Evolutionary conservation across 1,284 basidiomycete genomes (phyloP).

Genomic region (Irpex rosettiformis): DNA sequence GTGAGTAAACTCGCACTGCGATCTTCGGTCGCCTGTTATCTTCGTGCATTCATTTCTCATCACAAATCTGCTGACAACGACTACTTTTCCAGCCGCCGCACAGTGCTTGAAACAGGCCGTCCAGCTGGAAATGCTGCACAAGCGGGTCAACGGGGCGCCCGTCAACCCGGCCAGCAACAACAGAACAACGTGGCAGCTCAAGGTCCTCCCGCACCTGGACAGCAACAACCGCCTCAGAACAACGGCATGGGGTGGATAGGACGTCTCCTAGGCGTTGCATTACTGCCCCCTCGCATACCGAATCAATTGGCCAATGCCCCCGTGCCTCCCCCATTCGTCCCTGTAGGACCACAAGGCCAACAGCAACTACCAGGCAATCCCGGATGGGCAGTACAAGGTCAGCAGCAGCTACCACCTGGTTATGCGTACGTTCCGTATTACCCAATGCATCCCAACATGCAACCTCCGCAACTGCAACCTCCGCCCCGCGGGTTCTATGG

Average conservation of each 20-base stretch:
- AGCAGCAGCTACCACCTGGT: conserved; percentile 19
- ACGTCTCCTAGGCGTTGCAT: conserved; percentile 42
- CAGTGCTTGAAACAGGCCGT: conserved; percentile 65
- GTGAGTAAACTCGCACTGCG: conserved; percentile 42
- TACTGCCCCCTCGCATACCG: conserved; percentile 22
- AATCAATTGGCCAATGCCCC: conserved; percentile 18
- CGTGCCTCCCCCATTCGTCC: conserved; percentile 13
- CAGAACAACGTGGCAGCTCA: conserved; percentile 21
- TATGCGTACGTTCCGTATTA: conserved; percentile 25
- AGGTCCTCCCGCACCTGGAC: conserved; percentile 12
- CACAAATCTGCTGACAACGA: background rate
- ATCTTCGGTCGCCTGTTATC: background rate
- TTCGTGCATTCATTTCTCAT: background rate
- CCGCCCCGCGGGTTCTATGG: conserved; percentile 53
- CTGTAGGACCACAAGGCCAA: conserved; percentile 10
- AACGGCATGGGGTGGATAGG: conserved; percentile 40
- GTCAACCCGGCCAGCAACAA: conserved; percentile 33
- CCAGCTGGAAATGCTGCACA: conserved; percentile 27
- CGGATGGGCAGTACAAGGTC: conserved; percentile 18
- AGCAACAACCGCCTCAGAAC: conserved; percentile 14
- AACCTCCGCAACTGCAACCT: conserved; percentile 29
- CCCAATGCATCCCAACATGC: conserved; percentile 23
- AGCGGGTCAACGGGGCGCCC: conserved; percentile 30
- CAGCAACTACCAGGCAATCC: conserved; percentile 17
- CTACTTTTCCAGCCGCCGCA: conserved; percentile 62